Base-by-base conservation (phyloP, 352 stramenopile species). In the Bremia lactucae region DNA sequence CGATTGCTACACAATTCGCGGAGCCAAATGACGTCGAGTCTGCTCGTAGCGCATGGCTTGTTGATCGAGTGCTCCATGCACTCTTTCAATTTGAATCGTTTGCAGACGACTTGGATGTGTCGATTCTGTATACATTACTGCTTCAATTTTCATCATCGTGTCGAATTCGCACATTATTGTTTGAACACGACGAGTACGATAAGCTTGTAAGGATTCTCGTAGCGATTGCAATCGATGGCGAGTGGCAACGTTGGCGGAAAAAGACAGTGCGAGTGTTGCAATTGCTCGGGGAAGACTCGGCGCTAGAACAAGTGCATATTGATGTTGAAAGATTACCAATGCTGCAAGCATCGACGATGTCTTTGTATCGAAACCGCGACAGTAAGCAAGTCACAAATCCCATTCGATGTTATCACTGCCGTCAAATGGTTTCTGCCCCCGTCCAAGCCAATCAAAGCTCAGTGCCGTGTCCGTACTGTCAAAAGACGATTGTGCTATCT, bases 331-430 rank as follows among this genome's bases (percentile, higher is more conserved):
- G 43, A 19, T 20, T 57, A 31, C 34, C 35, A n/a, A 57, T 55
- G 24, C 18, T 55, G 3, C 43, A 55, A 37, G 36, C 53, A 3
- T 60, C 44, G 6, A 42, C 19, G 2, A 42, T 42, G 24, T 48
- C 38, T 16, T 48, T 53, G 6, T 36, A 43, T 23, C 40, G 31
- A 20, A 31, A 55, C 16, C 40, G 40, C 20, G 38, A 55, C 36
- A 46, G 41, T 34, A 46, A 68, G 25, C 54, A 53, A 28, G 14
- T 29, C 9, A 53, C 47, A 18, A 73, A 51, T 19, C 38, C 60
- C 0, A 58, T 75, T 9, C 69, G 71, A 9, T 87, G 74, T 29
- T 59, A 74, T 11, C 65, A 82, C 43, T 87, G 74, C 48, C 65
- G 58, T 0, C 58, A 83, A 46, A 45, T 71, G 0, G 74, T 82